These are phyloP conservation scores for Elsinoe arachidis DNA, from an alignment of 2,329 filamentous ascomycete genomes.

Conservation along the genomic window DNA sequence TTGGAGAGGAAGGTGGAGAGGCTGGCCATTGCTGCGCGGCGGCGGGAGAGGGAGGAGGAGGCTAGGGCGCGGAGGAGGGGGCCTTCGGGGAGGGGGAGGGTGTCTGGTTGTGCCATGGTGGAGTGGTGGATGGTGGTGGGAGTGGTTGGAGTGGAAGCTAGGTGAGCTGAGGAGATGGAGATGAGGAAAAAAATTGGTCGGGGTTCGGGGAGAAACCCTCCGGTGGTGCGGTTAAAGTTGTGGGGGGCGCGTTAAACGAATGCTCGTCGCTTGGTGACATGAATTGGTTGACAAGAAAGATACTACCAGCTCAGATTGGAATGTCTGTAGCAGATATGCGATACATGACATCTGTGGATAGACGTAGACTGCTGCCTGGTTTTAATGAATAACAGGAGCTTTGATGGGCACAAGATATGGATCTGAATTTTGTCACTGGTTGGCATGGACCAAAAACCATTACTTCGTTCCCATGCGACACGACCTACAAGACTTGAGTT, in stretches of 20 bases:
- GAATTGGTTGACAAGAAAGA: too few relatives aligned
- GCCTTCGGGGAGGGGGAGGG: background rate
- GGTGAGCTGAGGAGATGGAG: background rate
- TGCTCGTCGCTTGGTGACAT: too few relatives aligned
- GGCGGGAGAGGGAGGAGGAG: slow-evolving; percentile 17
- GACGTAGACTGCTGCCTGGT: too few relatives aligned
- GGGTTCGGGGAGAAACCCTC: background rate
- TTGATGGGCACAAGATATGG: too few relatives aligned
- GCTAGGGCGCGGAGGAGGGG: slow-evolving; percentile 7
- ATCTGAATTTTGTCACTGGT: too few relatives aligned
- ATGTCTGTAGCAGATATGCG: too few relatives aligned
- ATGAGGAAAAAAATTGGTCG: slow-evolving; percentile 9
- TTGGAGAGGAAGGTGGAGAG: slow-evolving; percentile 69
- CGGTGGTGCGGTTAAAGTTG: background rate
- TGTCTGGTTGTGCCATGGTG: slow-evolving; percentile 14
- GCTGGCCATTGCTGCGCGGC: slow-evolving; percentile 58
- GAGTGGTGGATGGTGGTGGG: slow-evolving; percentile 15
- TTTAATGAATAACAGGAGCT: too few relatives aligned
- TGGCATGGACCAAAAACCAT: too few relatives aligned
- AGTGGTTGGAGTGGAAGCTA: background rate
- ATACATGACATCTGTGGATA: too few relatives aligned
- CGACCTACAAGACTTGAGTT: too few relatives aligned
- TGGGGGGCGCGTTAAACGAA: background rate
- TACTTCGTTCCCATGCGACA: too few relatives aligned
- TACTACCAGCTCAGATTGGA: too few relatives aligned